A percentile compares a stretch with the other conserved stretches of the same genome.
phyloP scores from a whole-genome alignment of 2,329 filamentous ascomycete species.

The Drechslerella coelobrocha region DNA sequence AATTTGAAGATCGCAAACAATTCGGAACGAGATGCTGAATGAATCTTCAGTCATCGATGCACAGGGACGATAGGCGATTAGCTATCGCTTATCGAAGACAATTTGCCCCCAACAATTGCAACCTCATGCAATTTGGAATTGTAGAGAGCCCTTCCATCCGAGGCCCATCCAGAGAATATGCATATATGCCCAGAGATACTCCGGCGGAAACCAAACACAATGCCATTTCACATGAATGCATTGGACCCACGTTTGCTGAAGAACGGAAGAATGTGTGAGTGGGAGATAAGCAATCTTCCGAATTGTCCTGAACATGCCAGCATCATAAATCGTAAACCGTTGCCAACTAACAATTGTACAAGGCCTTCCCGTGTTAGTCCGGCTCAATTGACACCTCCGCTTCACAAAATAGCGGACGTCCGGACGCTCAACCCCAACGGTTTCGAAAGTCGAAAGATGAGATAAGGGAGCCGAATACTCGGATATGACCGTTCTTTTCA shows the following conservation, averaged over 20 bases:
- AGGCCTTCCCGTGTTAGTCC: neutral
- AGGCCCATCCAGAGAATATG: too few relatives aligned
- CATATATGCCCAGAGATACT: too few relatives aligned
- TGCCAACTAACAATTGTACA: neutral
- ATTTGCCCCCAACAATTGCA: neutral
- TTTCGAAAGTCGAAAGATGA: constrained; percentile 12
- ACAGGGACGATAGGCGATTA: constrained; percentile 16
- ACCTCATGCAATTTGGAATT: neutral
- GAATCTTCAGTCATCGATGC: neutral
- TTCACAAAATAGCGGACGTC: neutral
- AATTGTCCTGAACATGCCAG: neutral
- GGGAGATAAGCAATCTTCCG: neutral
- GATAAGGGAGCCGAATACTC: constrained; percentile 7
- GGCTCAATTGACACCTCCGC: neutral
- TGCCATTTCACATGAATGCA: neutral
- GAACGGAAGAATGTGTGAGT: neutral
- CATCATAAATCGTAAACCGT: neutral
- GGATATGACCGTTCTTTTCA: constrained; percentile 14
- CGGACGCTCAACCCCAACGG: constrained; percentile 18
- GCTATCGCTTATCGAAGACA: constrained; percentile 37
- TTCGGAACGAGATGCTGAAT: constrained; percentile 7
- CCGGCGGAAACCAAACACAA: too few relatives aligned
- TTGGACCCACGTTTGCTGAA: neutral
- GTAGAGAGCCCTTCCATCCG: too few relatives aligned
- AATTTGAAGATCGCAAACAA: constrained; percentile 1